Evolutionary conservation across 805 yeast species (phyloP).

Genomic region (Yamadazyma endophytica): DNA sequence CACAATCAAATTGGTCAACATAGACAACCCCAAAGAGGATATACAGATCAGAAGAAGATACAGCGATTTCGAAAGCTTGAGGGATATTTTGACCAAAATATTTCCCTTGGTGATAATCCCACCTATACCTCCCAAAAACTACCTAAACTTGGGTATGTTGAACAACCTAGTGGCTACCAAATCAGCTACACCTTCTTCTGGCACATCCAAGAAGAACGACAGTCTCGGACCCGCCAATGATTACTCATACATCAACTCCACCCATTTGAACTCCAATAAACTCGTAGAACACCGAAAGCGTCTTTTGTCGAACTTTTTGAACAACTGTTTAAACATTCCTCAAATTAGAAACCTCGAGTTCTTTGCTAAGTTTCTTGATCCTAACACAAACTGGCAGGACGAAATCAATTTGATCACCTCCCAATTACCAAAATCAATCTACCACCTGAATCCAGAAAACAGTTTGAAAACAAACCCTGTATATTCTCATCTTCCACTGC

Average conservation of each 20-base stretch:
- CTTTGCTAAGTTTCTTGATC: conserved; percentile 77
- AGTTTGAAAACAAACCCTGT: conserved; percentile 33
- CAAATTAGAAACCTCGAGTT: conserved; percentile 56
- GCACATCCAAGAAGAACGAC: background rate
- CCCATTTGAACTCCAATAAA: conserved; percentile 32
- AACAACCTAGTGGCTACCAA: conserved; percentile 28
- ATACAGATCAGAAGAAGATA: conserved; percentile 74
- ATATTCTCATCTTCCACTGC: conserved; percentile 32
- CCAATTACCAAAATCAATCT: conserved; percentile 38
- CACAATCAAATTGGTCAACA: conserved; percentile 61
- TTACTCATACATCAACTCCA: conserved; percentile 38
- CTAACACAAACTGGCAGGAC: conserved; percentile 81
- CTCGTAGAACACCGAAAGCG: conserved; percentile 57
- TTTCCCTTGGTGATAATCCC: conserved; percentile 85
- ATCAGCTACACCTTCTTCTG: conserved; percentile 1
- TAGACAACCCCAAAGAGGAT: conserved; percentile 30
- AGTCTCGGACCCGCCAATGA: conserved; percentile 2
- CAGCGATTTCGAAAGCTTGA: conserved; percentile 84
- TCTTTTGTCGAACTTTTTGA: conserved; percentile 70
- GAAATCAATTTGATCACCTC: conserved; percentile 38
- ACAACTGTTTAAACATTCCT: conserved; percentile 60
- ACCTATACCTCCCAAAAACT: conserved; percentile 72
- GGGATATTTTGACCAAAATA: conserved; percentile 64
- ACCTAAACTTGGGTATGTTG: conserved; percentile 28
- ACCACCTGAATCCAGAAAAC: conserved; percentile 42